Conservation (phyloP, 352 stramenopile genomes). For the Aphanomyces euteiches region DNA sequence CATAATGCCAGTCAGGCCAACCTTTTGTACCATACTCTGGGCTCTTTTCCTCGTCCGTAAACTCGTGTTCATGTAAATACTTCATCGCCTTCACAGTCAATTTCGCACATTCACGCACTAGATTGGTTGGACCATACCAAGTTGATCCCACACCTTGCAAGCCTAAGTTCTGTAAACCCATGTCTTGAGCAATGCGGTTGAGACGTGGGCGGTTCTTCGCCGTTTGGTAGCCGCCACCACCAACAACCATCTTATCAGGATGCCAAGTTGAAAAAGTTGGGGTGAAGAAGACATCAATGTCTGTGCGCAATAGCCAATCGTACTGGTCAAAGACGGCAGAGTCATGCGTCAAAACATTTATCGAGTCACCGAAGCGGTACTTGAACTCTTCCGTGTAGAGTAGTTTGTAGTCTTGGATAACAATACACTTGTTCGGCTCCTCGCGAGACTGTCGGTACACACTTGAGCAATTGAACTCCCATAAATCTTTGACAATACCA, state of each 20-base stretch:
- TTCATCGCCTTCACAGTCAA: constrained; percentile 16
- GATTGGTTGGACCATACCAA: constrained; percentile 1
- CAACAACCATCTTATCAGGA: neutral
- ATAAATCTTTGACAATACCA: neutral
- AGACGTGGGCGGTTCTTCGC: neutral
- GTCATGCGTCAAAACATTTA: neutral
- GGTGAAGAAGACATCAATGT: constrained; percentile 19
- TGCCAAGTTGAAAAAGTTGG: constrained; percentile 16
- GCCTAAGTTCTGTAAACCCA: neutral
- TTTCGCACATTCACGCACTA: neutral
- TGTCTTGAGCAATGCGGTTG: neutral
- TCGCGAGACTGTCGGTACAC: neutral
- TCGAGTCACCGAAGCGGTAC: constrained; percentile 1
- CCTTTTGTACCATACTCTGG: constrained; percentile 6
- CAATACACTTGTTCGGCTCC: constrained; percentile 8
- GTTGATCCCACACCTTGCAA: constrained; percentile 3
- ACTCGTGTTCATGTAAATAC: constrained; percentile 16
- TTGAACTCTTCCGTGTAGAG: constrained; percentile 5
- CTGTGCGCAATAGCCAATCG: constrained; percentile 22
- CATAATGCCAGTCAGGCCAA: constrained; percentile 25
- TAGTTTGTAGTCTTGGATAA: constrained; percentile 4
- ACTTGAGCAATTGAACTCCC: neutral
- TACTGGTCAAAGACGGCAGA: neutral
- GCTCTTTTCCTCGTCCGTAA: constrained; percentile 18
- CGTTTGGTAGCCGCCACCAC: neutral